phyloP scores from a whole-genome alignment of 768 basidiomycete species.

The Cyathus striatus region DNA sequence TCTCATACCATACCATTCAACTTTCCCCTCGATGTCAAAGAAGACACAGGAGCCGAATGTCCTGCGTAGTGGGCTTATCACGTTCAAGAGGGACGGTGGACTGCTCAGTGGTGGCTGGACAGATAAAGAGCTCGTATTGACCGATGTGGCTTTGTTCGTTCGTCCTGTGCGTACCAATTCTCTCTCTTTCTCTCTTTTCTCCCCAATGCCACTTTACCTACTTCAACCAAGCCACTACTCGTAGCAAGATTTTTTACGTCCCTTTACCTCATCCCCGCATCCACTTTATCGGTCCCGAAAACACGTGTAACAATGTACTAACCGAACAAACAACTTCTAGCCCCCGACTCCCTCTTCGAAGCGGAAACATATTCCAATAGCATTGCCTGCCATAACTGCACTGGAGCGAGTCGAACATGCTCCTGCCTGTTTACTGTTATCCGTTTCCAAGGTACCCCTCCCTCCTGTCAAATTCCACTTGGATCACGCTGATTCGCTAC shows the following conservation, averaged over 20 bases:
- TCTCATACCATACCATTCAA: background rate
- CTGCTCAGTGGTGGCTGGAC: constrained; percentile 17
- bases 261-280: too few species aligned
- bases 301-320: too few species aligned
- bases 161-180: constrained; percentile 12
- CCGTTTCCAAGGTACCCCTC: too few species aligned
- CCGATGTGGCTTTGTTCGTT: constrained; percentile 14
- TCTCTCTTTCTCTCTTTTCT: background rate
- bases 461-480: too few species aligned
- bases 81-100: constrained; percentile 13
- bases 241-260: too few species aligned
- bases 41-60: constrained; percentile 4
- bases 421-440: constrained; percentile 27
- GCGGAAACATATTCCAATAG: constrained; percentile 18
- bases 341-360: constrained; percentile 7
- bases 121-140: constrained; percentile 16
- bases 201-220: constrained; percentile 9
- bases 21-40: background rate
- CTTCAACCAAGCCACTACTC: too few species aligned
- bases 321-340: too few species aligned
- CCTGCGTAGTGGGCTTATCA: constrained; percentile 14
- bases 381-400: constrained; percentile 26
- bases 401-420: constrained; percentile 34
- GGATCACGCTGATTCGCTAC: too few species aligned
- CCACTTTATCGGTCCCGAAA: too few species aligned